Conservation (phyloP, 2,329 filamentous ascomycete genomes). For the Fusarium subtropicale region DNA sequence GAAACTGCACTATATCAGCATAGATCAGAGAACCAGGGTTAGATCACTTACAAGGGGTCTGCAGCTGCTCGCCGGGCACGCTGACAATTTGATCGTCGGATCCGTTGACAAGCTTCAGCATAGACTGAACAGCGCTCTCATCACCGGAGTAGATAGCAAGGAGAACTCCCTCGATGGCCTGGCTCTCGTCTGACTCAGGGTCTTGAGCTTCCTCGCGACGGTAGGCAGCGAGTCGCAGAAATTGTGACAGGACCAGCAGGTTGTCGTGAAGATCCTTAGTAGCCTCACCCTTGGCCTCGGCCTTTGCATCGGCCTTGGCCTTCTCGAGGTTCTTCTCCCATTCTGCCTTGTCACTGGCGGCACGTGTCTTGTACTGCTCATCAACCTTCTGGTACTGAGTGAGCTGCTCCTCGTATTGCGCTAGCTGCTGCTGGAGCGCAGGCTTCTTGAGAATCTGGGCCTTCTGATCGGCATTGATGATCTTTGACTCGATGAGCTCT, state of each 20-base stretch:
- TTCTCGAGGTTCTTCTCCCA: constrained; percentile 69
- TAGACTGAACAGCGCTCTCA: constrained; percentile 77
- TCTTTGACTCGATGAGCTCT: constrained; percentile 75
- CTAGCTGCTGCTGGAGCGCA: constrained; percentile 73
- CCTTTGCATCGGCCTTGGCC: constrained; percentile 65
- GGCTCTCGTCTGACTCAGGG: constrained; percentile 75
- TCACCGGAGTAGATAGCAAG: constrained; percentile 84
- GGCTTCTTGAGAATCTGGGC: constrained; percentile 83
- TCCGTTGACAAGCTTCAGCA: constrained; percentile 81
- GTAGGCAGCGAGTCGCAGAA: constrained; percentile 82
- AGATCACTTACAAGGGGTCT: constrained; percentile 77
- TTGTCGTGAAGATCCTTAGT: constrained; percentile 71
- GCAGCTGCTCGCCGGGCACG: constrained; percentile 72
- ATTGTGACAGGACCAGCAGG: constrained; percentile 79
- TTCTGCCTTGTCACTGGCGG: constrained; percentile 68
- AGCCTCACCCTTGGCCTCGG: constrained; percentile 62
- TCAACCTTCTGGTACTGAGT: constrained; percentile 80
- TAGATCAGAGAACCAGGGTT: neutral
- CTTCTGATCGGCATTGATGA: constrained; percentile 86
- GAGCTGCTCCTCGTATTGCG: constrained; percentile 79
- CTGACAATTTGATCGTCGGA: constrained; percentile 73
- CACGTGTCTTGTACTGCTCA: constrained; percentile 73
- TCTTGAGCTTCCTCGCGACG: constrained; percentile 77
- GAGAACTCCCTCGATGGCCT: constrained; percentile 83
- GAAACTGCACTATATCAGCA: constrained; percentile 50